These are phyloP conservation scores for Cutaneotrichosporon cavernicola DNA, from an alignment of 1,284 basidiomycete genomes.

Conservation along the genomic window DNA sequence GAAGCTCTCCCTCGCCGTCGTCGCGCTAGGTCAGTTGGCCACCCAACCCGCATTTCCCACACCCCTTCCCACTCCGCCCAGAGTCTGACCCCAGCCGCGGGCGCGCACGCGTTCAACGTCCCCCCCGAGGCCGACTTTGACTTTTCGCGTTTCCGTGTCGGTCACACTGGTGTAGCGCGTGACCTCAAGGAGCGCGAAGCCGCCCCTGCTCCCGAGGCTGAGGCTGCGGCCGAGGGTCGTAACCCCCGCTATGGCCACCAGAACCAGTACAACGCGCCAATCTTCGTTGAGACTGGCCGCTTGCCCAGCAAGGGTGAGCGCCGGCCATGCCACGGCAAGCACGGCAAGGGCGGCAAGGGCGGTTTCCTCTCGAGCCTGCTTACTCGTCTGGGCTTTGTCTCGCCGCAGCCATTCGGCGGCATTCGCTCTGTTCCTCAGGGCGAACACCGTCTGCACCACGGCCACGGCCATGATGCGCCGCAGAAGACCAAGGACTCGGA, in stretches of 20 bases:
- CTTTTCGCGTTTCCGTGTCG: neutral
- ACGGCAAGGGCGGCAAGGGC: neutral
- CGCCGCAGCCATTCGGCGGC: neutral
- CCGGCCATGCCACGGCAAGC: neutral
- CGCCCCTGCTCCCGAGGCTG: neutral
- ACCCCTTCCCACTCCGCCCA: neutral
- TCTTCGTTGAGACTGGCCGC: conserved; percentile 4
- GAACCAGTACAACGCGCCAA: neutral
- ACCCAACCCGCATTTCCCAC: neutral
- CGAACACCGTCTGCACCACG: conserved; percentile 1
- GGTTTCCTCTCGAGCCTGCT: neutral
- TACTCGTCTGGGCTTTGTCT: neutral
- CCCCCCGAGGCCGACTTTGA: neutral
- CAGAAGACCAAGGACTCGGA: conserved; percentile 5
- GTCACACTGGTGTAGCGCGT: conserved; percentile 6
- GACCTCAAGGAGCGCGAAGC: conserved; percentile 6
- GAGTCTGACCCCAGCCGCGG: neutral
- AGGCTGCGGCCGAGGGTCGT: neutral
- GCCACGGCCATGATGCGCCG: conserved; percentile 5
- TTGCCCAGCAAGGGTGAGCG: neutral
- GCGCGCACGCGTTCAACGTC: conserved; percentile 6
- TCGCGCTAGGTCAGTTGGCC: conserved; percentile 16
- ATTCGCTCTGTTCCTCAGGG: neutral
- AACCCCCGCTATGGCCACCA: neutral
- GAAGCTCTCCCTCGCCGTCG: conserved; percentile 20